Evolutionary conservation across 176 grass and related monocot genomes (phyloP), one percentile per base, ranked within the genome.

Genomic region (Hsuehochloa calcarea): DNA sequence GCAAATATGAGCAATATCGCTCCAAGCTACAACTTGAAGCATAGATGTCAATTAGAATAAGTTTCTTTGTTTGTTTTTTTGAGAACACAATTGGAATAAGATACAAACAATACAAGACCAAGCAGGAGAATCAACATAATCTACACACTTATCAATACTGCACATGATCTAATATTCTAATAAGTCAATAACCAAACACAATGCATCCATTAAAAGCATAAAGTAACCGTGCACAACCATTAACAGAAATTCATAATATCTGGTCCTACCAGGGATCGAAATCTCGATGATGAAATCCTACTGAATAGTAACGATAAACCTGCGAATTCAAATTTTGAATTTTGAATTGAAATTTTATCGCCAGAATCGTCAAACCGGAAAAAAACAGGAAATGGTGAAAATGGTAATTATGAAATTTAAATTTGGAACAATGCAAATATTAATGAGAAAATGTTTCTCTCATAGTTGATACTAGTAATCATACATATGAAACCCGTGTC

Each of bases 1-100:
- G 16, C 39, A 79, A 67, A 90, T 74, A 83, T 74, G 49, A 86
- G 39, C 55, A 75, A 64, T 41, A 66, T 71, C 46, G 15, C 66
- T 69, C 59, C 22, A 89, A 65, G 25, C 46, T 58, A 74, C 23
- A 4, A 74, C 23, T 74, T 49, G 64, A 60, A 6, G 31, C 25
- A 54, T 52, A 19, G 5, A 19, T 52, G 15, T 19, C 16, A 20
- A 20, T 20, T 54, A 54, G 51, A 46, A 73, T 35, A 64, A 19
- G 19, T 37, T 19, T n/a, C 54, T 22, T 46, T 34, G 39, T 41
- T 23, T 17, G 5, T 34, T 26, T 26, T 35, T 47, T 62, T 79
- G 0, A 34, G 31, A 31, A 80, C 37, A 59, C 12, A 72, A 58
- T 49, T 64, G 22, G 6, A 72, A 62, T 47, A 17, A 78, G 50